phyloP scores from a whole-genome alignment of 2,329 filamentous ascomycete genomes.

The Epichloe glyceriae region DNA sequence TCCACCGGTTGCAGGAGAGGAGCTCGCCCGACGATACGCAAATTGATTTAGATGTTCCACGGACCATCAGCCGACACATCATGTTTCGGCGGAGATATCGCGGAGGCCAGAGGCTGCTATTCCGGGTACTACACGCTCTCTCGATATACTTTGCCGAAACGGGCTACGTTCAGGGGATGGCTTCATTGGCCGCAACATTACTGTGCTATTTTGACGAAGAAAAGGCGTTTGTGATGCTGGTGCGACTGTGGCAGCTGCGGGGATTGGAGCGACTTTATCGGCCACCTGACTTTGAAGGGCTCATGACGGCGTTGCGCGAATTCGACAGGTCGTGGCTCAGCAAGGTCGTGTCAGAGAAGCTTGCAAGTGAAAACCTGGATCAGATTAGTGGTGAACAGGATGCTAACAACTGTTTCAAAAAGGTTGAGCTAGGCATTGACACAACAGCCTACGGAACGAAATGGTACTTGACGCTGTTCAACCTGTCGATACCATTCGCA shows the following conservation, averaged over 20 bases:
- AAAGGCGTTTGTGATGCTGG: constrained; percentile 86
- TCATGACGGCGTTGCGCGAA: constrained; percentile 75
- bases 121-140: constrained; percentile 82
- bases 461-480: constrained; percentile 97
- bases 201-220: constrained; percentile 97
- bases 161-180: constrained; percentile 98
- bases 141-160: constrained; percentile 83
- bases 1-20: constrained; percentile 57
- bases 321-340: constrained; percentile 78
- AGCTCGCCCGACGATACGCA: constrained; percentile 85
- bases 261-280: constrained; percentile 77
- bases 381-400: too few species aligned
- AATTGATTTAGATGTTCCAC: constrained; percentile 91
- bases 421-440: constrained; percentile 68
- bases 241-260: constrained; percentile 82
- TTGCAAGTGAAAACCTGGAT: constrained; percentile 42
- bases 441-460: constrained; percentile 89
- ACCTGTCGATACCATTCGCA: constrained; percentile 87
- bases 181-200: constrained; percentile 77
- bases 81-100: constrained; percentile 92
- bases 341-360: constrained; percentile 65
- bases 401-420: background rate
- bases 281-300: constrained; percentile 61
- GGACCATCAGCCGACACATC: constrained; percentile 89
- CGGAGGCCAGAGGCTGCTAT: constrained; percentile 81